Conservation (phyloP, 1,284 basidiomycete species). For the Marasmius sp. region DNA sequence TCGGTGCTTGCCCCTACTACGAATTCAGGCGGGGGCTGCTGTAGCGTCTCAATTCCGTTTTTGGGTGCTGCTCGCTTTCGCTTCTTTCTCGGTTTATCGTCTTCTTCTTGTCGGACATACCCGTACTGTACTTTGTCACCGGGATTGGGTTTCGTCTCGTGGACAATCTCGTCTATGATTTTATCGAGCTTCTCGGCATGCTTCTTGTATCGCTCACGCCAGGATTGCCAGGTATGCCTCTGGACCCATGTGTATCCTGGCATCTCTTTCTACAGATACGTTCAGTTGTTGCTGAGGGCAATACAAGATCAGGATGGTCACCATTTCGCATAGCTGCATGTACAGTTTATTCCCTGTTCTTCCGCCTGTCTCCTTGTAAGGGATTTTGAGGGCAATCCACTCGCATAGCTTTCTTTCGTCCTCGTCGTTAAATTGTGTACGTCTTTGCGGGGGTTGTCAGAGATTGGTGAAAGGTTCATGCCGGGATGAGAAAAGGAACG, state of each 20-base stretch:
- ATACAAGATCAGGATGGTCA: constrained; percentile 24
- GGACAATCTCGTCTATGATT: constrained; percentile 63
- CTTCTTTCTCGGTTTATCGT: constrained; percentile 51
- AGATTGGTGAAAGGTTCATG: constrained; percentile 1
- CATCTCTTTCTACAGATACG: constrained; percentile 45
- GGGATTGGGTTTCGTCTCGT: constrained; percentile 58
- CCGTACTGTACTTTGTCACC: constrained; percentile 79
- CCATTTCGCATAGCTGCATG: constrained; percentile 49
- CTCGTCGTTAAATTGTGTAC: constrained; percentile 38
- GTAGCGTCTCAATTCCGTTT: background rate
- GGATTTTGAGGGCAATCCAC: constrained; percentile 35
- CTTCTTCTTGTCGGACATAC: constrained; percentile 69
- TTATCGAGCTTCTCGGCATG: constrained; percentile 64
- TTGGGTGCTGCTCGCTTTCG: constrained; percentile 44
- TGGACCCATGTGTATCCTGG: constrained; percentile 75
- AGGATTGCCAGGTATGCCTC: constrained; percentile 85
- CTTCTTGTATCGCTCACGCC: constrained; percentile 84
- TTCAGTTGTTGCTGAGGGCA: background rate
- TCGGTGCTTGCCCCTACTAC: constrained; percentile 8
- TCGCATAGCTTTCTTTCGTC: constrained; percentile 43
- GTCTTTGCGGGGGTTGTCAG: constrained; percentile 36
- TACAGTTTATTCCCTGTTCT: constrained; percentile 15
- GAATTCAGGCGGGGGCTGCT: constrained; percentile 3
- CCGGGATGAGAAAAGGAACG: constrained; percentile 22
- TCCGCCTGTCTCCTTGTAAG: constrained; percentile 11